Evolutionary conservation across 495 filamentous ascomycete genomes (phyloP), one percentile per base, ranked within the genome.

Genomic region (Pseudomonodictys pantanalensis): DNA sequence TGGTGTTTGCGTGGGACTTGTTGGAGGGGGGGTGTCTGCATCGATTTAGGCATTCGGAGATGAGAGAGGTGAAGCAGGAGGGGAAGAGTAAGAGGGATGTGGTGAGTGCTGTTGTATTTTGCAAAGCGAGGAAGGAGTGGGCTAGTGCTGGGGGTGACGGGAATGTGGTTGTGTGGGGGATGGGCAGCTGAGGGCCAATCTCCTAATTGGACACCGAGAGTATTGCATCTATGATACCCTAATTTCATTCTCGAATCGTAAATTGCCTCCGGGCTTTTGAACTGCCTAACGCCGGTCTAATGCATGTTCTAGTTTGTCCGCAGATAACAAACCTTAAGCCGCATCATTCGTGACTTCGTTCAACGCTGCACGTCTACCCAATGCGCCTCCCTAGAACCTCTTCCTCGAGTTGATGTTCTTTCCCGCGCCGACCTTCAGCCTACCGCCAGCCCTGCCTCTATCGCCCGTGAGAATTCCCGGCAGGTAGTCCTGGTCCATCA

Each of bases 401-500:
- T 90, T 95, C 71, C 77, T 86, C 52, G 89, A 86, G 74, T 97
- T 97, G 48, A 97, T 81, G 69, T 87, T 90, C 63, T 83, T 83
- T 20, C 95, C 93, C 32, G 91, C 90, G 3, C 93, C 93, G 9
- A 97, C 83, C 73, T 82, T 87, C 46, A 86, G 81, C 73, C 80
- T 88, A 0, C 85, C 85, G 2, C 82, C 83, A 0, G 72, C 73
- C 58, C 75, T 77, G 48, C 79, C 79, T 25, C 83, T 81, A 62
- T 93, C 84, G 0, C 93, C 93, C 8, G 84, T 91, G 71, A 97
- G 64, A 44, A 98, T 65, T 15, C 51, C 47, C 7, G 95, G 93
- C 56, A 97, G 74, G 68, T 92, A 95, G 73, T 97, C 93, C 63
- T 91, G 86, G 70, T 97, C 92, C 92, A 98, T 91, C 54, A 96